Conservation (phyloP, 129 eudicot species). For the Flaveria robusta region DNA sequence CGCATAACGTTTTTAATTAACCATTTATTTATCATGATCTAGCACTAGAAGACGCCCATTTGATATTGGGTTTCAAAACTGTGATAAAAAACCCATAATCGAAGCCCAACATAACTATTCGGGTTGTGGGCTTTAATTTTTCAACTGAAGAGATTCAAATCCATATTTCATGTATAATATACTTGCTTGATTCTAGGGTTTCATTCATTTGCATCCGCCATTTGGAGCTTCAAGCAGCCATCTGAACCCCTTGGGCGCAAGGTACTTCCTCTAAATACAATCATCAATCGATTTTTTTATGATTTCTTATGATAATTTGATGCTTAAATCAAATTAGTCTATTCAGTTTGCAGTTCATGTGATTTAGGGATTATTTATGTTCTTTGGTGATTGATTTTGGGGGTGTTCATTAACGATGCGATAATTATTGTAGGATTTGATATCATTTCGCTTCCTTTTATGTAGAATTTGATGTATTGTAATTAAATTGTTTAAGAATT, state of each 20-base stretch:
- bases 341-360: background rate
- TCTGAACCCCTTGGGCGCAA: background rate
- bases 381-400: background rate
- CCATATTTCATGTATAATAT: background rate
- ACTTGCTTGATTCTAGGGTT: conserved; percentile 18
- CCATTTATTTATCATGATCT: too few relatives aligned
- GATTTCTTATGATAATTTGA: background rate
- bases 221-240: conserved; percentile 15
- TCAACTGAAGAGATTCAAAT: background rate
- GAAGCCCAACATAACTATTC: background rate
- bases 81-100: background rate
- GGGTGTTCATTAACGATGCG: background rate
- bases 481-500: too few relatives aligned
- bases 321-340: background rate
- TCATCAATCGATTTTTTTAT: background rate
- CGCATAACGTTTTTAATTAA: too few relatives aligned
- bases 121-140: background rate
- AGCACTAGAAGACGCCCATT: too few relatives aligned
- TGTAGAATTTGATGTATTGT: too few relatives aligned
- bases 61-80: too few relatives aligned
- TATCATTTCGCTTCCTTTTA: too few relatives aligned
- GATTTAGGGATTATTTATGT: background rate
- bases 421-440: too few relatives aligned
- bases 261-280: background rate
- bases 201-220: background rate